Conservation (phyloP, 768 basidiomycete species). For the Boletellus emodensis region DNA sequence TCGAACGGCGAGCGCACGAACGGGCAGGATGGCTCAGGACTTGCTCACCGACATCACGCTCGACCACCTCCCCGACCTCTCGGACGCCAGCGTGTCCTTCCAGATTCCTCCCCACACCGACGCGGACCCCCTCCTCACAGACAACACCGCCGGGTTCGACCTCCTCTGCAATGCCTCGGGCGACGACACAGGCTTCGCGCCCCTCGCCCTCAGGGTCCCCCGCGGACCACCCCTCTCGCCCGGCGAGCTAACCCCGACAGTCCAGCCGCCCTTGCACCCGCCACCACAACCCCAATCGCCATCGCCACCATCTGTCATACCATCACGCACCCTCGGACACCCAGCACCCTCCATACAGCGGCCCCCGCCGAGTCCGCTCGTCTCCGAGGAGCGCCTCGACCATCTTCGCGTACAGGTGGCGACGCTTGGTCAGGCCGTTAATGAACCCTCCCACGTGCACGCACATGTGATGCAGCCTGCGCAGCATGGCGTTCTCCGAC, state of each 20-base stretch:
- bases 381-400: slow-evolving; percentile 28
- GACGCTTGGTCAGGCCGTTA: slow-evolving; percentile 13
- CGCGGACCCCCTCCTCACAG: slow-evolving; percentile 36
- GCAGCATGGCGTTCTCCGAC: neutral
- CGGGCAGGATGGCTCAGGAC: slow-evolving; percentile 13
- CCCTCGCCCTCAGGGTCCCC: slow-evolving; percentile 25
- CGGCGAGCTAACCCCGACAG: slow-evolving; percentile 41
- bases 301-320: slow-evolving; percentile 8
- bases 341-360: slow-evolving; percentile 3
- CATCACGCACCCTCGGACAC: slow-evolving; percentile 10
- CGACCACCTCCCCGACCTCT: slow-evolving; percentile 53
- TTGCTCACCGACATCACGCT: slow-evolving; percentile 42
- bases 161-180: slow-evolving; percentile 32
- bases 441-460: slow-evolving; percentile 4
- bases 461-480: neutral
- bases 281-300: slow-evolving; percentile 11
- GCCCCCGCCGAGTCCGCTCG: slow-evolving; percentile 6
- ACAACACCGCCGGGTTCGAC: slow-evolving; percentile 39
- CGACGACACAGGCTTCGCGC: slow-evolving; percentile 37
- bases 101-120: slow-evolving; percentile 44
- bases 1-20: slow-evolving; percentile 2
- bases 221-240: slow-evolving; percentile 35
- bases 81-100: slow-evolving; percentile 41
- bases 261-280: slow-evolving; percentile 7
- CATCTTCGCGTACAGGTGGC: slow-evolving; percentile 16